Evolutionary conservation across 192 early-diverging fungal species (phyloP), one percentile per base, ranked within the genome.

Genomic region (Thamnidium elegans): DNA sequence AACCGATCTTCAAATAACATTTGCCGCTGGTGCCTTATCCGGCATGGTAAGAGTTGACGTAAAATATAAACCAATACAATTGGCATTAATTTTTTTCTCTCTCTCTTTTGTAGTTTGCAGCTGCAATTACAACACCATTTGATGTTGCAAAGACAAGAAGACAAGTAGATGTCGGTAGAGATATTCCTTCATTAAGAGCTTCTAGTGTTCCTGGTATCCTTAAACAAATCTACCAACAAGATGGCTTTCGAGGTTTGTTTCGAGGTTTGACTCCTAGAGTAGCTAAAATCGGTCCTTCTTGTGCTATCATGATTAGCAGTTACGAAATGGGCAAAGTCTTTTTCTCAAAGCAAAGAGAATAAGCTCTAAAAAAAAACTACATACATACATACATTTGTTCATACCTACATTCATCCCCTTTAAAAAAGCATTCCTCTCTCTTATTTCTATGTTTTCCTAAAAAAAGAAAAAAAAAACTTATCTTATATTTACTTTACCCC

Each of bases 261-360:
- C 68, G 75, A 30, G 88, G 84, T 53, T 19, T 92, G 0, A 74
- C 83, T 0, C 91, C 94, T 0, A 74, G 96, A 42, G 74, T 97
- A 19, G 85, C 89, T 55, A 96, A 94, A 68, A 88, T 95, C 9
- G 94, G 92, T 26, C 93, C 94, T 3, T 90, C 92, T 5, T 98
- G 96, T 71, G 96, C 94, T 0, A 92, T 98, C 56, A 97, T 98
- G 94, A 97, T 98, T 48, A 91, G 89, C 4, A 83, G 80, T 15
- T 92, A 92, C 58, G 90, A 90, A 68, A 65, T 86, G 32, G 89
- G 89, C n/a, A 91, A 89, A 54, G 50, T 62, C 13, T 76, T 76
- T 31, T 76, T 76, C 50, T 52, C 74, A 1, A 62, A 72, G 7
- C 66, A 63, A 21, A 39, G 36, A 39, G 36, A 39, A 39, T 10